Evolutionary conservation across 225 moss, liverwort and hornwort species (phyloP), one percentile per base, ranked within the genome.

Genomic region (Pseudoscleropodium purum): DNA sequence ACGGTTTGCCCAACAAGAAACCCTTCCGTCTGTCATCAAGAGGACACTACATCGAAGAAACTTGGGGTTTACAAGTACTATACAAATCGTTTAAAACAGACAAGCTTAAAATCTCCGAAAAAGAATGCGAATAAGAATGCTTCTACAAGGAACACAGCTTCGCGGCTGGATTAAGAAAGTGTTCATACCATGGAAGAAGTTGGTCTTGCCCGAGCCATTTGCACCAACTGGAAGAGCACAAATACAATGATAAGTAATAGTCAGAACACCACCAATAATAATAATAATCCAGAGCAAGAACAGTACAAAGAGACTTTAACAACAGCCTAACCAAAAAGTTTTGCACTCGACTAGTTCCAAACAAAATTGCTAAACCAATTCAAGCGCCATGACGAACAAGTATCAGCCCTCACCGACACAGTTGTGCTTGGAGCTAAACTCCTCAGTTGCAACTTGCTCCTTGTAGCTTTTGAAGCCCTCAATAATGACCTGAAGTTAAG

Each of bases 401-500:
- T 47, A 45, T 52, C 62, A 89, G 83, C 63, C 79, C 97, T 87
- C 91, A 97, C 97, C 97, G 65, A 98, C 97, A 93, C 97, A 98
- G 67, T 98, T 98, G 90, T 98, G 97, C 85, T 96, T 96, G 72
- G 97, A 70, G 90, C 97, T 98, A 57, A 98, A 98, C 21, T 96
- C 96, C 67, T 96, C 96, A 29, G 96, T 96, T 49, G 97, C 96
- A 69, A 98, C 96, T 93, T 98, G 97, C 90, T 98, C 97, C 92
- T 98, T 98, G 86, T 98, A 98, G 90, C 97, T 98, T 92, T 98
- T 98, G 87, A 98, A 98, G 60, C 97, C 97, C 88, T 98, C 97
- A 66, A 98, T 98, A 39, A 98, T 98, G 39, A 98, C 96, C 97
- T 97, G 94, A 75, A 89, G 64, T 49, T 59, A 39, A 74, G 37